These are phyloP conservation scores for Tephrocybe sp. DNA, from an alignment of 768 basidiomycete species.

Conservation along the genomic window DNA sequence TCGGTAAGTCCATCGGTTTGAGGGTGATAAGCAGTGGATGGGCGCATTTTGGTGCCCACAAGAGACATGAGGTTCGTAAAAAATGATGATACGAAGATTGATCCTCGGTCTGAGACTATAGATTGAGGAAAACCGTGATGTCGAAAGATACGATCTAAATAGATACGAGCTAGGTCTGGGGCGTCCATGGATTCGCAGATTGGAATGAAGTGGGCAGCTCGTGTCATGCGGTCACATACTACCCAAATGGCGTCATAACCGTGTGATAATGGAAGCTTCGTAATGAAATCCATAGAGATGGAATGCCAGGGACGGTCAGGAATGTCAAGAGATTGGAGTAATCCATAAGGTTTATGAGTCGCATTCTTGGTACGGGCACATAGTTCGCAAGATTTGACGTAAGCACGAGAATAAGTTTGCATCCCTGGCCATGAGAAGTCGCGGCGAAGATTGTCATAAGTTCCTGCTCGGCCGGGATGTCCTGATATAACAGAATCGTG, in stretches of 20 bases:
- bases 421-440: slow-evolving; percentile 43
- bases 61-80: slow-evolving; percentile 18
- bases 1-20: too few relatives aligned
- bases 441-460: slow-evolving; percentile 25
- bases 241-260: slow-evolving; percentile 36
- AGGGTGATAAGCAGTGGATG: too few relatives aligned
- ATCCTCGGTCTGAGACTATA: too few relatives aligned
- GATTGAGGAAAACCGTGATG: too few relatives aligned
- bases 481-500: too few relatives aligned
- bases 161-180: slow-evolving; percentile 31
- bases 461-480: too few relatives aligned
- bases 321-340: slow-evolving; percentile 34
- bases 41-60: too few relatives aligned
- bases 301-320: too few relatives aligned
- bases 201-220: slow-evolving; percentile 42
- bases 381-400: slow-evolving; percentile 33
- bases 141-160: slow-evolving; percentile 33
- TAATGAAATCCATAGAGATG: slow-evolving; percentile 47
- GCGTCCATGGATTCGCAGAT: too few relatives aligned
- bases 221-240: slow-evolving; percentile 39
- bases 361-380: slow-evolving; percentile 33
- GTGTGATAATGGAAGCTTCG: slow-evolving; percentile 36
- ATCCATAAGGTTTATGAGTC: slow-evolving; percentile 36
- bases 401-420: too few relatives aligned
- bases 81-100: slow-evolving; percentile 33